phyloP scores from a whole-genome alignment of 2,329 filamentous ascomycete genomes.

The Calonectria hawksworthii region DNA sequence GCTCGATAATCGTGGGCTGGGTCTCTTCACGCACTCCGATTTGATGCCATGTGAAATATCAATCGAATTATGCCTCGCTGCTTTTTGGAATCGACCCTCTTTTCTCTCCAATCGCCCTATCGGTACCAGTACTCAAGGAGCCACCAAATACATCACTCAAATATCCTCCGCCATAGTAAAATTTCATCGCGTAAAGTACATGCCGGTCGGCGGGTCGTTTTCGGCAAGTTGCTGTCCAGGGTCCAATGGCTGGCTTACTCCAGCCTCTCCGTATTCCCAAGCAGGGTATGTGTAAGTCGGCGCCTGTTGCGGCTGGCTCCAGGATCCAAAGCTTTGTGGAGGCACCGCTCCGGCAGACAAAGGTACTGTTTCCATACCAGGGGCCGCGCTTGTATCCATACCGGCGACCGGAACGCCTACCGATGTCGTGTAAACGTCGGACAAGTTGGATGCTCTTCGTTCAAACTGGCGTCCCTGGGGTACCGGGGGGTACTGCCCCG shows the following conservation, averaged over 20 bases:
- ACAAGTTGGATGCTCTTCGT: conserved; percentile 56
- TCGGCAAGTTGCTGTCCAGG: conserved; percentile 31
- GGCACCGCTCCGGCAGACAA: conserved; percentile 56
- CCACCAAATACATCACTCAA: not conserved
- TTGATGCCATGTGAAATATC: not conserved
- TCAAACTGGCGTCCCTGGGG: conserved; percentile 58
- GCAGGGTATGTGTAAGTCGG: conserved; percentile 54
- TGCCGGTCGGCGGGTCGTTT: conserved; percentile 14
- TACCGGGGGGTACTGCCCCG: conserved; percentile 57
- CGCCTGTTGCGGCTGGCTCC: conserved; percentile 59
- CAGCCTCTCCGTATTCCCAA: conserved; percentile 50
- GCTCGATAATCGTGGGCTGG: not conserved
- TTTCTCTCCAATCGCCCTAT: not conserved
- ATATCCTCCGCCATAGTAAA: not conserved
- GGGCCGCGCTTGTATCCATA: conserved; percentile 52
- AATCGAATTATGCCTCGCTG: not conserved
- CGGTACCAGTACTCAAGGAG: not conserved
- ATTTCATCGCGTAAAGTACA: conserved; percentile 35
- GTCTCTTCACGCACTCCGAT: not conserved
- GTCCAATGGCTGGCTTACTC: conserved; percentile 24
- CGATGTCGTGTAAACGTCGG: conserved; percentile 60
- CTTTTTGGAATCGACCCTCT: not conserved
- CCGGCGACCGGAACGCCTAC: conserved; percentile 54
- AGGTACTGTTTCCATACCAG: conserved; percentile 48
- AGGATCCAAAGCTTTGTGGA: conserved; percentile 56